Conservation (phyloP, 1,284 basidiomycete genomes). For the Peniophora sp. region DNA sequence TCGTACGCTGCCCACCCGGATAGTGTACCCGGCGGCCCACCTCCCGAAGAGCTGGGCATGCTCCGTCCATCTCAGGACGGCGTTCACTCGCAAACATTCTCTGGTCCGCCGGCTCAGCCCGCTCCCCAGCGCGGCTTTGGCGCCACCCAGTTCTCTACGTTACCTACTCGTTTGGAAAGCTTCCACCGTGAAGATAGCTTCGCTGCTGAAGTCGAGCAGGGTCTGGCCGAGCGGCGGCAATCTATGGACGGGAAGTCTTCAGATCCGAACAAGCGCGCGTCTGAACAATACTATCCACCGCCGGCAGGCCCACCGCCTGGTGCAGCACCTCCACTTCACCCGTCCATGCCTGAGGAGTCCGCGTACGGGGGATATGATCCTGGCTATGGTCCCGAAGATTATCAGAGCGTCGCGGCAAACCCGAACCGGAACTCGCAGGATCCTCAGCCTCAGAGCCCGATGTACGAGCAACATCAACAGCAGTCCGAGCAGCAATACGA, state of each 20-base stretch:
- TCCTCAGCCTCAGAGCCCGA: too few species aligned
- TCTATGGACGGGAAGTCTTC: neutral
- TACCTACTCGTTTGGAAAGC: conserved; percentile 4
- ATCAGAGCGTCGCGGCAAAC: conserved; percentile 15
- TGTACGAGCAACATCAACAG: too few species aligned
- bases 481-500: too few species aligned
- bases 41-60: conserved; percentile 3
- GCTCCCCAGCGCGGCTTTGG: neutral
- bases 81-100: conserved; percentile 4
- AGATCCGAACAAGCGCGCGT: conserved; percentile 5
- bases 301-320: conserved; percentile 9
- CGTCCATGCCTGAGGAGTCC: conserved; percentile 11
- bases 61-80: neutral
- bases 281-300: neutral
- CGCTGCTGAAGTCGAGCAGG: neutral
- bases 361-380: conserved; percentile 16
- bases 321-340: conserved; percentile 10
- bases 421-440: too few species aligned
- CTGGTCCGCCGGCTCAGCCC: neutral
- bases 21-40: neutral
- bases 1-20: neutral
- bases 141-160: neutral
- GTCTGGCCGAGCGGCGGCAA: neutral
- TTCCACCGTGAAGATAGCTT: neutral
- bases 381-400: conserved; percentile 19